These are phyloP conservation scores for Ophioceras dolichostomum DNA, from an alignment of 2,329 filamentous ascomycete genomes.

Conservation along the genomic window DNA sequence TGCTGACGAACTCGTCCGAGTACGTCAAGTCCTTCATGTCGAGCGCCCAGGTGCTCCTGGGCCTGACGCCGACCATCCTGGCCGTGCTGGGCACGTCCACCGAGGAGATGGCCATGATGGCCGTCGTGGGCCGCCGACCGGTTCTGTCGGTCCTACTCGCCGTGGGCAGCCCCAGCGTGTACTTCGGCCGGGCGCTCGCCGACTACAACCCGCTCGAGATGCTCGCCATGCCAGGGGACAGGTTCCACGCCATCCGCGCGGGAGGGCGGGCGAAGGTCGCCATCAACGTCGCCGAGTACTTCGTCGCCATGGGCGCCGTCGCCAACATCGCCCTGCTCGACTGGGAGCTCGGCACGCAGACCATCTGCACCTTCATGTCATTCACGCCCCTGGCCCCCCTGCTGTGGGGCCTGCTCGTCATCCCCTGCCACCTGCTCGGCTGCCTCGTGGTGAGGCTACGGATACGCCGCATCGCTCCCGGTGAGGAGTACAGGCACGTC, in stretches of 20 bases:
- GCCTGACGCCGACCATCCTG: neutral
- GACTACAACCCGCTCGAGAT: constrained; percentile 6
- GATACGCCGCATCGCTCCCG: neutral
- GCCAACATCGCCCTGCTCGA: neutral
- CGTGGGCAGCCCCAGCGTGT: neutral
- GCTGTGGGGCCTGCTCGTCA: neutral
- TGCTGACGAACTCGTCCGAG: neutral
- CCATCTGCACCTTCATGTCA: neutral
- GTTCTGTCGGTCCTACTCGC: neutral
- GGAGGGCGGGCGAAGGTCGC: neutral
- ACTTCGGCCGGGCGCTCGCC: neutral
- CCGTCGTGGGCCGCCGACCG: neutral
- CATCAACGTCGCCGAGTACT: neutral
- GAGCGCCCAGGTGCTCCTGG: neutral
- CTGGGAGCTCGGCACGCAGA: neutral
- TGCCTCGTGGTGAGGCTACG: neutral
- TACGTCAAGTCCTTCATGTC: neutral
- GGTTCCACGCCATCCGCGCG: neutral
- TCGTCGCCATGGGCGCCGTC: neutral
- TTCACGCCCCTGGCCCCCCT: neutral
- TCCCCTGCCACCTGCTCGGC: neutral
- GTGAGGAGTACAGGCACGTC: neutral
- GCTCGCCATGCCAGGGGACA: neutral
- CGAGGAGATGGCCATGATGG: neutral
- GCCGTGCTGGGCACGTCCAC: neutral